Evolutionary conservation across 192 early-diverging fungal species (phyloP), one percentile per base, ranked within the genome.

Genomic region (Backusella macrospora): DNA sequence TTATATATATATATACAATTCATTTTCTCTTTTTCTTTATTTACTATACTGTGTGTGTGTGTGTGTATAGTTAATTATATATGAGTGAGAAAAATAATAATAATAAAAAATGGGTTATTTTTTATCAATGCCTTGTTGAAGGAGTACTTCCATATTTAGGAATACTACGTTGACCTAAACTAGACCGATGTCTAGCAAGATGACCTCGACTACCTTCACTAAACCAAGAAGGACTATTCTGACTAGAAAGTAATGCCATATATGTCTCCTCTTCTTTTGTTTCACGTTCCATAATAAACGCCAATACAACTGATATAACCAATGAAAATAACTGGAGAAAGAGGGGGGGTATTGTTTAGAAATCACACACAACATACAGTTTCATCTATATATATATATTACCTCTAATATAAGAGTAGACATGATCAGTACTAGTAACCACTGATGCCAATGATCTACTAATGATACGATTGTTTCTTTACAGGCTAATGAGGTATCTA

Each of bases 221-320:
- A 37, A 64, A 62, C 62, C 71, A 64, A 64, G 62, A 38, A n/a
- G 23, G 23, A 14, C 29, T 64, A 38, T 64, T 18, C 29, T 72
- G 71, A n/a, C 43, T 65, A 6, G 71, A 63, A 40, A 72, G 42
- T 12, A 72, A 44, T 14, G 71, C 52, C 43, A 72, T 59, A 7
- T 72, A 72, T 14, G 59, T 72, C 38, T 72, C 71, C 29, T 72
- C 71, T 64, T 72, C 71, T 38, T 43, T 62, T 45, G 62, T 63
- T 10, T 72, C 71, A 38, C 44, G 42, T 14, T 72, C 71, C 40
- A 72, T 72, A 29, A 72, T 29, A 16, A 64, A n/a, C 26, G 48
- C 63, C 18, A 72, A 62, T 16, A 72, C n/a, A n/a, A 72, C 42
- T 14, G 59, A 59, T 43, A 62, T 29, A 15, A 72, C 40, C 37